Evolutionary conservation across 2,329 filamentous ascomycete genomes (phyloP), one percentile per base, ranked within the genome.

Genomic region (Botrytis porri): DNA sequence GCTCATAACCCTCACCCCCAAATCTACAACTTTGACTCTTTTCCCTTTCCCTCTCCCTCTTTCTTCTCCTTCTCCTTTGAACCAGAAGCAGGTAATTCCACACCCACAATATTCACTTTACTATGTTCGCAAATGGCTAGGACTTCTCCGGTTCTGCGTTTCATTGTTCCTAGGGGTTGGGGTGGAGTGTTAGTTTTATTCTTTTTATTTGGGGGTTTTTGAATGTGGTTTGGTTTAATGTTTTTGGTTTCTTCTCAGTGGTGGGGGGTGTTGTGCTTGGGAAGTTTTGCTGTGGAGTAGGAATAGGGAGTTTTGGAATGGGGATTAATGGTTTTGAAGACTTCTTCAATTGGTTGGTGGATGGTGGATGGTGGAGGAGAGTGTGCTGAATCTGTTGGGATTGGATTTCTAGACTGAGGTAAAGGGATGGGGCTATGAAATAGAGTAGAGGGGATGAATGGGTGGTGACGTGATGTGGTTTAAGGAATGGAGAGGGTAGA

Each of bases 121-220:
- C 63, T 48, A 35, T 65, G 63, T n/a, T 65, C 63, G 43, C 63
- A 65, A 35, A 65, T 48, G 6, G 63, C 63, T 20, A 65, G 20
- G 12, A 65, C 43, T 20, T 48, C 41, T 14, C 63, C 63, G 22
- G 43, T 65, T 45, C 43, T 29, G 20, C 63, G 63, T 65, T 65
- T 65, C 63, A 65, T 45, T 9, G 63, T 65, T 43, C 29, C 63
- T 65, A 25, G 18, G 29, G 60, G 1, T 6, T n/a, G 25, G 22
- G 37, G 14, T 16, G 9, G 12, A 29, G 41, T 45, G 41, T 65
- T 65, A 48, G 63, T 61, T 39, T 25, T 12, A 8, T 5, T 54
- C 16, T 54, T 10, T 16, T 29, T 57, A 1, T 59, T 59, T 32
- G 54, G 16, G 3, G 39, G 5, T 8, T 39, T 39, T 18, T 2